These are phyloP conservation scores for Tetrastigma voinierianum DNA, from an alignment of 164 flowering plant species.

Conservation along the genomic window DNA sequence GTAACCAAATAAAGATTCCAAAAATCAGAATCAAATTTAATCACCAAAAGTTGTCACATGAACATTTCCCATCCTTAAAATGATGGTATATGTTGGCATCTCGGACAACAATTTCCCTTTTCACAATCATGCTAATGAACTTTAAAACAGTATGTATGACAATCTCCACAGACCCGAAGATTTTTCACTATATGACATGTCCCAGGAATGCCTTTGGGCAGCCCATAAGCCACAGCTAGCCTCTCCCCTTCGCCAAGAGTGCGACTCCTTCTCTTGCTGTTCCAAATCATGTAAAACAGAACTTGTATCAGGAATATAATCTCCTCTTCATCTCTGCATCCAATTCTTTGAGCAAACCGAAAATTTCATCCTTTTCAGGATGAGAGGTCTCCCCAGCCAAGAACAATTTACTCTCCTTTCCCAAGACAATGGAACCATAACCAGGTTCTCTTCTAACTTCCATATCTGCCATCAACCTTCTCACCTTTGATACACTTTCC, in stretches of 20 bases:
- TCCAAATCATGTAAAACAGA: constrained; percentile 74
- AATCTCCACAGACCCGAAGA: constrained; percentile 77
- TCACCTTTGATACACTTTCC: constrained; percentile 54
- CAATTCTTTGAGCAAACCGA: constrained; percentile 46
- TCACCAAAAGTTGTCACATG: constrained; percentile 81
- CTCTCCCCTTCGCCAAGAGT: constrained; percentile 86
- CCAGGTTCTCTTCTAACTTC: constrained; percentile 72
- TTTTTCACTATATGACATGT: constrained; percentile 65
- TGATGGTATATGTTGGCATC: constrained; percentile 82
- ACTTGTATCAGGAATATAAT: constrained; percentile 76
- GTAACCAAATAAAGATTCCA: too few relatives aligned
- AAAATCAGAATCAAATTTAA: neutral
- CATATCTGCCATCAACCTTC: constrained; percentile 42
- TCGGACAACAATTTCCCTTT: constrained; percentile 63
- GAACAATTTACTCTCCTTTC: constrained; percentile 60
- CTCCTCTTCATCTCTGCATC: constrained; percentile 71
- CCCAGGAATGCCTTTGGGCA: constrained; percentile 66
- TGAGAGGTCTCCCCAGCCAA: constrained; percentile 73
- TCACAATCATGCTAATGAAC: constrained; percentile 40
- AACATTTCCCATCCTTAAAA: constrained; percentile 68
- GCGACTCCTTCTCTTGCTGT: constrained; percentile 61
- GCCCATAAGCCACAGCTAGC: constrained; percentile 76
- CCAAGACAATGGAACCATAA: constrained; percentile 61
- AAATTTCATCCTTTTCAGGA: constrained; percentile 61
- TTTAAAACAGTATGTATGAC: constrained; percentile 70